Percentiles rank a stretch among this genome's conserved stretches.
Evolutionary conservation across 2,329 filamentous ascomycete genomes (phyloP).

Genomic region (Alternaria brassicae): DNA sequence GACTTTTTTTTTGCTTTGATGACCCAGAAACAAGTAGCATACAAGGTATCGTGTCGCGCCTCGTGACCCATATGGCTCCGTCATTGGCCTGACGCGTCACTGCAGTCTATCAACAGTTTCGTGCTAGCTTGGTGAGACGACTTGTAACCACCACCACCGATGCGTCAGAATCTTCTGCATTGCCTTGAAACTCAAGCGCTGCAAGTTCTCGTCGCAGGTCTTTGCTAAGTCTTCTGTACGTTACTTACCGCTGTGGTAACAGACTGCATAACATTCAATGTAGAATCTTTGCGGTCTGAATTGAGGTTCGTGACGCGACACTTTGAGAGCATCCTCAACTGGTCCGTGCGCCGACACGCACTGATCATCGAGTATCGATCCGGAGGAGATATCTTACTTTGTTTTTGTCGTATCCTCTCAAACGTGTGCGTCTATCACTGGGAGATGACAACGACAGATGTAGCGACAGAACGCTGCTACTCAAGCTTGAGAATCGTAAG

Average conservation of each 20-base stretch:
- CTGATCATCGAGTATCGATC: not conserved
- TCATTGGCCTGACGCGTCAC: slow-evolving; percentile 4
- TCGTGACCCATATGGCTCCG: not conserved
- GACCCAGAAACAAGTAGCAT: not conserved
- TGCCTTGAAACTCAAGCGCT: not conserved
- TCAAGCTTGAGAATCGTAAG: not conserved
- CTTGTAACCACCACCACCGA: slow-evolving; percentile 1
- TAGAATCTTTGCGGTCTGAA: not conserved
- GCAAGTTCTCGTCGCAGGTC: too few species aligned
- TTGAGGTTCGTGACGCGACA: not conserved
- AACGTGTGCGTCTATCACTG: not conserved
- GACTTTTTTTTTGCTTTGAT: not conserved
- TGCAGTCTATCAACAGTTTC: slow-evolving; percentile 8
- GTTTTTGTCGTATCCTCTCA: not conserved
- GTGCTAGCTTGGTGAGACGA: slow-evolving; percentile 13
- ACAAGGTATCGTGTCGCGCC: slow-evolving; percentile 1
- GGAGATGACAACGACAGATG: not conserved
- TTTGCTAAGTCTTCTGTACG: not conserved
- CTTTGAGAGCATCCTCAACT: not conserved
- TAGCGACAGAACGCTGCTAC: not conserved
- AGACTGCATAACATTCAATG: not conserved
- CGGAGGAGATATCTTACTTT: not conserved
- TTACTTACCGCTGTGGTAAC: not conserved
- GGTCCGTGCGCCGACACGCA: not conserved
- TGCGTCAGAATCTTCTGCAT: not conserved